Percentiles rank a stretch among this genome's conserved stretches.
Conservation (phyloP, 192 early-diverging fungal genomes). For the Backusella parvicylindrica region DNA sequence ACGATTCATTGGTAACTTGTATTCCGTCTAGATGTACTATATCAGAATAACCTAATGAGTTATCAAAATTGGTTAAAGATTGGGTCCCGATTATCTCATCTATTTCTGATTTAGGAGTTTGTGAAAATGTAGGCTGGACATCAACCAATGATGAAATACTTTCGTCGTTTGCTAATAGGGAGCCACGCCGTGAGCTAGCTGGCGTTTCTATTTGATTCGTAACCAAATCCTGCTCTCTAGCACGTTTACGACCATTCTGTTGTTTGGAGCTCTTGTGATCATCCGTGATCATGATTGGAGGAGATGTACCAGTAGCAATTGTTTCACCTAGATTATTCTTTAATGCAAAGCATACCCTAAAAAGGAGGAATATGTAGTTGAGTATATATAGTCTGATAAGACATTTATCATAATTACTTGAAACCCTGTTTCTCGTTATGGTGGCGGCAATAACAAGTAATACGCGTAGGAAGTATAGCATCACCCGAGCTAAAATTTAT, state of each 20-base stretch:
- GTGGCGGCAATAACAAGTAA: conserved; percentile 96
- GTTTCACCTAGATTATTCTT: conserved; percentile 58
- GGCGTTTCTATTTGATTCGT: not conserved
- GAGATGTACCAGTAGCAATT: conserved; percentile 77
- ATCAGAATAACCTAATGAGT: not conserved
- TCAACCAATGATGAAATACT: not conserved
- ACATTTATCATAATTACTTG: conserved; percentile 5
- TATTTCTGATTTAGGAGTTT: not conserved
- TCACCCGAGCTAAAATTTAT: conserved; percentile 89
- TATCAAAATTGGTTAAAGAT: not conserved
- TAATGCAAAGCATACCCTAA: conserved; percentile 69
- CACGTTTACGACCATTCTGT: conserved; percentile 16
- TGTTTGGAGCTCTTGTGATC: conserved; percentile 86
- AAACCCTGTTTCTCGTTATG: conserved; percentile 92
- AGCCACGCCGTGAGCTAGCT: not conserved
- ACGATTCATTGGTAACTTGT: conserved; percentile 12
- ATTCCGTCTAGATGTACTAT: not conserved
- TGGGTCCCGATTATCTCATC: not conserved
- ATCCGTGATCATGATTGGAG: conserved; percentile 95
- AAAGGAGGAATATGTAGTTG: not conserved
- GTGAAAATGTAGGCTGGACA: not conserved
- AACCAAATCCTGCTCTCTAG: not conserved
- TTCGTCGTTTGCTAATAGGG: not conserved
- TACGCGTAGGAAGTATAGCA: conserved; percentile 84
- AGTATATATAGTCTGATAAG: not conserved